Evolutionary conservation across 2,329 filamentous ascomycete species (phyloP), one percentile per base, ranked within the genome.

Genomic region (Fonsecaea pedrosoi): DNA sequence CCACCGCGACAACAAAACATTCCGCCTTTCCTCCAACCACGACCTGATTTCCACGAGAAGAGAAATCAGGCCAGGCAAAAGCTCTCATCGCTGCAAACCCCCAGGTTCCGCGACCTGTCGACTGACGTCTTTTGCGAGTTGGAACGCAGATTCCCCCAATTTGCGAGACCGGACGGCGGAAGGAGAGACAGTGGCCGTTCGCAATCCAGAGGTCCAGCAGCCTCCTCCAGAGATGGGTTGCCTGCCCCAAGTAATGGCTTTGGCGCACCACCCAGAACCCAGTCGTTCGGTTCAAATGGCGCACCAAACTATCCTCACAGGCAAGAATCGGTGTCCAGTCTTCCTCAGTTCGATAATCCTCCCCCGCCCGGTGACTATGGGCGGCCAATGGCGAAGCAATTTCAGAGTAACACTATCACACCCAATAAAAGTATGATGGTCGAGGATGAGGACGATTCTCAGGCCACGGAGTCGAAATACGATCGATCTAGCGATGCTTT

Each of bases 371-470:
- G 88, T 73, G 88, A 90, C 60, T 90, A 88, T 70, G 89, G 90
- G 50, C 86, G 92, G 54, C 94, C 94, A 4, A 87, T 92, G 71
- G 90, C 92, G 15, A 97, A 96, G 76, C 93, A 93, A 42, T 93
- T 96, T 71, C 94, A 97, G 76, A 94, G 91, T 76, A 98, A 96
- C 76, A 98, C 93, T 0, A 96, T 98, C 74, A 91, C 98, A 37
- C 95, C 95, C 0, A 98, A 97, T 77, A 99, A 98, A 81, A 96
- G 94, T 74, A 97, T 92, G 0, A 94, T 98, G 89, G 88, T 98
- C 1, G 95, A 99, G 78, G 95, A 98, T 76, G 94, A 96, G 71
- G 93, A 96, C 72, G 92, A 92, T 70, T 80, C 80, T 65, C 82
- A 80, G 64, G 84, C 83, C 21, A 81, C 79, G 21, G 85, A 86